Base-by-base conservation (phyloP, 495 filamentous ascomycete genomes). In the Aspergillus biplanus region DNA sequence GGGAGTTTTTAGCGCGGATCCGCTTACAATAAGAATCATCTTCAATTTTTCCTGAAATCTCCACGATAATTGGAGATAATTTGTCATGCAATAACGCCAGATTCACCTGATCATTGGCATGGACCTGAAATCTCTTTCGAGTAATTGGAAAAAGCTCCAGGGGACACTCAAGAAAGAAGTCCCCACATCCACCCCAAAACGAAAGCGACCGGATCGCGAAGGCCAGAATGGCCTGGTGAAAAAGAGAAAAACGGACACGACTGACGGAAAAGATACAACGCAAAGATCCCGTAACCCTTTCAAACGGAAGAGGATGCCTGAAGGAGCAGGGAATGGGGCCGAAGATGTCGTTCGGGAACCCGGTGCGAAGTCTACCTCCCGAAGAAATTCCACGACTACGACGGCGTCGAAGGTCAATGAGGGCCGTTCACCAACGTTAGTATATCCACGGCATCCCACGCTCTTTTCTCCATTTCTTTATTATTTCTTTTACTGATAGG, bases 61-160 rank as follows among this genome's bases (percentile, higher is more conserved):
- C 9, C 16, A 35, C 42, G 13, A 15, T 15, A 11, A 56, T 35
- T 18, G 54, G 37, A 31, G 13, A 49, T 61, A 55, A 21, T 49
- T 50, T 65, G 62, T 50, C 42, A 71, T 70, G 68, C 65, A 33
- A 59, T 65, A 65, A 56, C 50, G 11, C 13, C 21, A 33, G 44
- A 33, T 12, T 15, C 33, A 58, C 21, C 37, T 49, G 27, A 44
- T 49, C 54, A 55, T 64, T 73, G 73, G 70, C 65, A 81, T 83
- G 80, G 80, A 84, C 59, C 49, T 77, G 31, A 74, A 77, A 59
- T 70, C 67, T 46, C 76, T 85, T 44, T 85, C 82, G 61, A 78
- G 76, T 61, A 92, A 92, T 76, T 92, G 89, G 89, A 89, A 90
- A 69, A 90, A 87, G 74, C 81, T 92, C 61, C 88, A 91, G 80